Evolutionary conservation across 1,284 basidiomycete genomes (phyloP).

Genomic region (Afroboletus lepidellus): DNA sequence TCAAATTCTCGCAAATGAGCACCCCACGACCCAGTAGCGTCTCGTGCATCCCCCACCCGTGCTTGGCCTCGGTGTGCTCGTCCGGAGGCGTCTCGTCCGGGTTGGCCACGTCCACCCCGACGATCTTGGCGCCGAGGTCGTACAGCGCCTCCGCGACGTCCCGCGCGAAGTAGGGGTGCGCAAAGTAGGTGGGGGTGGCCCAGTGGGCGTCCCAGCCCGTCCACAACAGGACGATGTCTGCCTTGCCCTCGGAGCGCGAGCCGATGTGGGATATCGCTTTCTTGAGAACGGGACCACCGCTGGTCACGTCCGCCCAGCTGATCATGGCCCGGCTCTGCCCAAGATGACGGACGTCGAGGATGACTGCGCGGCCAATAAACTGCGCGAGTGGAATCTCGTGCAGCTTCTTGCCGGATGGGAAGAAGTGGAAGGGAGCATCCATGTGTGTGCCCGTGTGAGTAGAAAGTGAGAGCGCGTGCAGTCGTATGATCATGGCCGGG

Average conservation of each 20-base stretch:
- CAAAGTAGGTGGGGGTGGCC: slow-evolving; percentile 49
- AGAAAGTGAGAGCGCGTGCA: slow-evolving; percentile 29
- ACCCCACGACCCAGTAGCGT: slow-evolving; percentile 54
- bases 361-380: slow-evolving; percentile 50
- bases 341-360: slow-evolving; percentile 47
- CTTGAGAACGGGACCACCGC: not conserved
- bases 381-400: slow-evolving; percentile 52
- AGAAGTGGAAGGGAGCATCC: slow-evolving; percentile 72
- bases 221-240: slow-evolving; percentile 47
- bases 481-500: slow-evolving; percentile 16
- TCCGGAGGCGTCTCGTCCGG: slow-evolving; percentile 56
- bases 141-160: slow-evolving; percentile 51
- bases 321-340: slow-evolving; percentile 46
- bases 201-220: slow-evolving; percentile 64
- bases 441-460: slow-evolving; percentile 61
- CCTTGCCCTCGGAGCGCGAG: slow-evolving; percentile 35
- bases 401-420: slow-evolving; percentile 50
- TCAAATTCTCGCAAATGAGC: slow-evolving; percentile 69
- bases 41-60: slow-evolving; percentile 48
- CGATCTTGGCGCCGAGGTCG: slow-evolving; percentile 47
- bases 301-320: slow-evolving; percentile 44
- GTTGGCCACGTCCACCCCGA: slow-evolving; percentile 63
- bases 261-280: slow-evolving; percentile 18
- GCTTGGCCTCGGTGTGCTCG: slow-evolving; percentile 7
- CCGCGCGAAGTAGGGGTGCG: slow-evolving; percentile 61